Conservation (phyloP, 192 early-diverging fungal genomes). For the Backusella australiensis region DNA sequence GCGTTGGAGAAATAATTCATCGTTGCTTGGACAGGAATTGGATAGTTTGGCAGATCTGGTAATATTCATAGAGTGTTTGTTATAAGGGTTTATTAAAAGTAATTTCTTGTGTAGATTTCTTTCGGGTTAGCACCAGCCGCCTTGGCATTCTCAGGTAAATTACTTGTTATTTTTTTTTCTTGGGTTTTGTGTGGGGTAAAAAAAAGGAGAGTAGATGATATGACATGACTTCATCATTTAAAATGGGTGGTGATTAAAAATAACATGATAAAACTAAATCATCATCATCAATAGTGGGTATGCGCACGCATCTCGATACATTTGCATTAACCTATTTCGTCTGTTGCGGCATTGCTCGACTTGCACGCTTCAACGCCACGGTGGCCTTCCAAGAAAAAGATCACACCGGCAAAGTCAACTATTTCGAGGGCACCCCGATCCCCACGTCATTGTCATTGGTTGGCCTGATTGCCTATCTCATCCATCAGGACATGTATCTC, state of each 20-base stretch:
- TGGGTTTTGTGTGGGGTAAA: not conserved
- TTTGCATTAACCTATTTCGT: slow-evolving; percentile 83
- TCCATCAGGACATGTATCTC: slow-evolving; percentile 32
- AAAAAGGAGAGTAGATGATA: not conserved
- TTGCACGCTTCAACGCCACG: slow-evolving; percentile 90
- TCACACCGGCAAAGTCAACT: slow-evolving; percentile 69
- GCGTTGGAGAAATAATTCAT: slow-evolving; percentile 72
- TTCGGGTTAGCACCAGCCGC: slow-evolving; percentile 38
- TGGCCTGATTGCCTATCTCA: slow-evolving; percentile 60
- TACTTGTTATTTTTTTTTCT: not conserved
- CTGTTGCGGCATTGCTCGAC: slow-evolving; percentile 78
- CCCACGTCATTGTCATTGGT: slow-evolving; percentile 75
- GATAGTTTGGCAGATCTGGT: slow-evolving; percentile 89
- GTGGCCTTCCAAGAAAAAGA: slow-evolving; percentile 76
- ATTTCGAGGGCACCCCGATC: slow-evolving; percentile 92
- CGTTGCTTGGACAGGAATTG: slow-evolving; percentile 84
- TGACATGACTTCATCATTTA: not conserved
- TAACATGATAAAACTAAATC: not conserved
- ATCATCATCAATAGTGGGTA: slow-evolving; percentile 53
- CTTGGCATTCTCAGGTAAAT: slow-evolving; percentile 32
- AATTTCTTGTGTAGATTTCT: slow-evolving; percentile 41
- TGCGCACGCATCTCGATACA: slow-evolving; percentile 80
- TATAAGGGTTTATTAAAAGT: not conserved
- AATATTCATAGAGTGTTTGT: slow-evolving; percentile 14
- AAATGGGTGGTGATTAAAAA: not conserved